Evolutionary conservation across 1,139 yeast genomes (phyloP).

Genomic region (Blastobotrys indianensis): DNA sequence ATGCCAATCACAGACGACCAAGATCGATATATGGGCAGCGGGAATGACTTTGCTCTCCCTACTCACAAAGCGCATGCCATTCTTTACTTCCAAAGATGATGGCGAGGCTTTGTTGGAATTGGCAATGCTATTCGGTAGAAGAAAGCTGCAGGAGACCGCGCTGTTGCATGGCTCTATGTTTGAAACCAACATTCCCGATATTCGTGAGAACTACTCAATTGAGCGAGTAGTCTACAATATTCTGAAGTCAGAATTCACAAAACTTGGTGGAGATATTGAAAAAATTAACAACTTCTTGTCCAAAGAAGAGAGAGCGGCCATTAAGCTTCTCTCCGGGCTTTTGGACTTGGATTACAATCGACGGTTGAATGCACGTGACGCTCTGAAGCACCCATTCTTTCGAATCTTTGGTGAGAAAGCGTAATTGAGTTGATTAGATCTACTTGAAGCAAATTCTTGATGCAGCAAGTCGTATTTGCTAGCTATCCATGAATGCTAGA

Average conservation of each 20-base stretch:
- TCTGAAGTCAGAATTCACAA: constrained; percentile 14
- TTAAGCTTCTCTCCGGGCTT: constrained; percentile 50
- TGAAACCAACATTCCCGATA: constrained; percentile 54
- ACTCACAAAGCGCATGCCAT: constrained; percentile 69
- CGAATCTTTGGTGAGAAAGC: too few relatives aligned
- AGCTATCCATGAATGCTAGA: too few relatives aligned
- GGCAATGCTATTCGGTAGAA: constrained; percentile 74
- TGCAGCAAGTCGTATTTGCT: too few relatives aligned
- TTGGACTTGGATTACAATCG: constrained; percentile 53
- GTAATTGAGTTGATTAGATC: too few relatives aligned
- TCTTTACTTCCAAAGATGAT: constrained; percentile 87
- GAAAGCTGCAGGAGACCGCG: constrained; percentile 70
- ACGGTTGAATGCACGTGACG: constrained; percentile 50
- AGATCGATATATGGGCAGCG: constrained; percentile 88
- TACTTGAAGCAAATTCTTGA: too few relatives aligned
- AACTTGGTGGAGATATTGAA: constrained; percentile 27
- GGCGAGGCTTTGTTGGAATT: constrained; percentile 85
- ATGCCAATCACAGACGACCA: constrained; percentile 77
- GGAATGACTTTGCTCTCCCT: constrained; percentile 79
- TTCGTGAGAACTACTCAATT: constrained; percentile 34
- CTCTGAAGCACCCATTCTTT: constrained; percentile 52
- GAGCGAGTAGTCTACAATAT: constrained; percentile 38
- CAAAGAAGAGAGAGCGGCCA: constrained; percentile 36
- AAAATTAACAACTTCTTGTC: constrained; percentile 15
- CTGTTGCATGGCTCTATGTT: constrained; percentile 83